These are phyloP conservation scores for Tripterygium wilfordii DNA, from an alignment of 177 flowering plant species.

Conservation along the genomic window DNA sequence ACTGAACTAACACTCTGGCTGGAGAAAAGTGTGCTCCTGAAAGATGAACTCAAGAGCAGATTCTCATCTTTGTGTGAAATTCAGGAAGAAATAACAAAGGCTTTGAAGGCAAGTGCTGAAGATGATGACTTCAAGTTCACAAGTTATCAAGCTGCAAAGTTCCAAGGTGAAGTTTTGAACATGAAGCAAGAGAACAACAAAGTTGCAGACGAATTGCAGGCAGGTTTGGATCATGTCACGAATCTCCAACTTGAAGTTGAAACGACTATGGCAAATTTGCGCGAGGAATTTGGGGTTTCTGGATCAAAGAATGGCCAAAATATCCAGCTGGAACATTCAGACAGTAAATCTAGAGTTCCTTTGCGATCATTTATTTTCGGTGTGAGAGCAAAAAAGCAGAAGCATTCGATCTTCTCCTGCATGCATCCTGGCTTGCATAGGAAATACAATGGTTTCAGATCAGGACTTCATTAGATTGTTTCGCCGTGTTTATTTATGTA, in stretches of 20 bases:
- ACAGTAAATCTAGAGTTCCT: slow-evolving; percentile 40
- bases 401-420: slow-evolving; percentile 54
- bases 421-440: slow-evolving; percentile 52
- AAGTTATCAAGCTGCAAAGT: slow-evolving; percentile 65
- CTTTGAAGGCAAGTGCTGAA: slow-evolving; percentile 16
- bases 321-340: slow-evolving; percentile 11
- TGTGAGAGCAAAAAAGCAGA: slow-evolving; percentile 36
- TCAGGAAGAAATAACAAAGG: slow-evolving; percentile 54
- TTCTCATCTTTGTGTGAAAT: slow-evolving; percentile 47
- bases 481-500: too few species aligned
- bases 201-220: slow-evolving; percentile 58
- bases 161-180: slow-evolving; percentile 79
- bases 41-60: slow-evolving; percentile 59
- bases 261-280: slow-evolving; percentile 33
- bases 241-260: slow-evolving; percentile 49
- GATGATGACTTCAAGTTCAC: slow-evolving; percentile 32
- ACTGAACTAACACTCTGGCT: slow-evolving; percentile 66
- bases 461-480: too few species aligned
- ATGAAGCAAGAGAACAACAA: slow-evolving; percentile 86
- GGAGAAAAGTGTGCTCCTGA: slow-evolving; percentile 51
- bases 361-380: slow-evolving; percentile 74
- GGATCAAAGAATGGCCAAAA: slow-evolving; percentile 15
- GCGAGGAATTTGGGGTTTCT: slow-evolving; percentile 38
- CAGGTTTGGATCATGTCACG: slow-evolving; percentile 48
- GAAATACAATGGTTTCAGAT: slow-evolving; percentile 38